Percentiles rank a stretch among this genome's conserved stretches.
Conservation (phyloP, 352 stramenopile genomes). For the Phytophthora nicotianae region DNA sequence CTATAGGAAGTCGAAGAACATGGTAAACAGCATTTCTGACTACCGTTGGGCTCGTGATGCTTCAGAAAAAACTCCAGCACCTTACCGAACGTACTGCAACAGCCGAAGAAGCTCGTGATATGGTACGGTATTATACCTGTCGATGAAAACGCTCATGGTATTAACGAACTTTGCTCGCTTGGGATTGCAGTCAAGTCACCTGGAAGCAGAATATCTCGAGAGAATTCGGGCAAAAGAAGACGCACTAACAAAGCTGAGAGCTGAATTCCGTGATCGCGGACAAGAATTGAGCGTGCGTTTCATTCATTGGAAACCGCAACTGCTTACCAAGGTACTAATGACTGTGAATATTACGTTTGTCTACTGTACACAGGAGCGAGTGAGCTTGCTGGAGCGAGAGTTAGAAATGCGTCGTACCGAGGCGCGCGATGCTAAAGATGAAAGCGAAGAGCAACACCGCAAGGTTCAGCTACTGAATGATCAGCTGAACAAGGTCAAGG, state of each 20-base stretch:
- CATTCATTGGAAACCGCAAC: background rate
- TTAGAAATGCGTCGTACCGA: constrained; percentile 63
- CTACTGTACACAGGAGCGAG: constrained; percentile 36
- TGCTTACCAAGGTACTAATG: too few relatives aligned
- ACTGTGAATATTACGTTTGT: background rate
- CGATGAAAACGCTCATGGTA: background rate
- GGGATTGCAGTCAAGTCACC: constrained; percentile 36
- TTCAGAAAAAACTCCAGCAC: constrained; percentile 53
- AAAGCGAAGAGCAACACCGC: constrained; percentile 65
- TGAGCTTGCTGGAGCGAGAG: constrained; percentile 54
- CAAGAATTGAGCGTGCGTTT: constrained; percentile 58
- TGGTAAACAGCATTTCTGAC: background rate
- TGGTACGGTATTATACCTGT: constrained; percentile 34
- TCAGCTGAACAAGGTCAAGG: constrained; percentile 80
- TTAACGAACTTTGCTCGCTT: constrained; percentile 1
- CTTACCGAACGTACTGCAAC: constrained; percentile 50
- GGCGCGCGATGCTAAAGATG: constrained; percentile 62
- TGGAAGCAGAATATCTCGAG: constrained; percentile 56
- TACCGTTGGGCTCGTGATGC: background rate
- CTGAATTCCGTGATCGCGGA: constrained; percentile 54
- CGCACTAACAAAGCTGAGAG: constrained; percentile 50
- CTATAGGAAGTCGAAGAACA: background rate
- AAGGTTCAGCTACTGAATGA: constrained; percentile 72
- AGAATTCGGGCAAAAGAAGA: constrained; percentile 58
- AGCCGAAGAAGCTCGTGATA: constrained; percentile 65